phyloP scores from a whole-genome alignment of 2,329 filamentous ascomycete genomes.

The Drechslerella coelobrocha region DNA sequence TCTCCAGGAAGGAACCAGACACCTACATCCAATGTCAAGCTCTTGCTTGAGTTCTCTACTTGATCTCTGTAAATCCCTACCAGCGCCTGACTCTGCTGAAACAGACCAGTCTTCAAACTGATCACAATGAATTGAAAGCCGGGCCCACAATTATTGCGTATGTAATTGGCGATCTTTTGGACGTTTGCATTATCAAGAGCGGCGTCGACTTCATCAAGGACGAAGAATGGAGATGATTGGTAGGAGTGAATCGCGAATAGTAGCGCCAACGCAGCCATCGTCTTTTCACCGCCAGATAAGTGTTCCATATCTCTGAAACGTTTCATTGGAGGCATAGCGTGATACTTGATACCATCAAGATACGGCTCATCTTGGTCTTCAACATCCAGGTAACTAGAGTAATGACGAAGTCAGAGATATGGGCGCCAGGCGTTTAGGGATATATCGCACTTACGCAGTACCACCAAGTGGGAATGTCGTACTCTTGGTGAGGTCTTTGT shows the following conservation, averaged over 20 bases:
- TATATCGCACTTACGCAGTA: conserved; percentile 62
- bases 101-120: conserved; percentile 90
- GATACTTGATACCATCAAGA: conserved; percentile 93
- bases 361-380: conserved; percentile 97
- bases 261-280: conserved; percentile 94
- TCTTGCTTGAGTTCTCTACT: conserved; percentile 86
- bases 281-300: conserved; percentile 95
- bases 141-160: conserved; percentile 88
- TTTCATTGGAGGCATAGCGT: conserved; percentile 97
- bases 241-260: conserved; percentile 97
- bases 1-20: background rate
- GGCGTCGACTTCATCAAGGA: conserved; percentile 96
- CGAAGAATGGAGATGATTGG: conserved; percentile 95
- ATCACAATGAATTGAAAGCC: conserved; percentile 99
- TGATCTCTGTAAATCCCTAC: conserved; percentile 97
- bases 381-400: conserved; percentile 78
- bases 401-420: conserved; percentile 11
- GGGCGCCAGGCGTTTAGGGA: background rate
- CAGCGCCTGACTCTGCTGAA: conserved; percentile 93
- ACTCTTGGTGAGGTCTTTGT: conserved; percentile 91
- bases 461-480: conserved; percentile 93
- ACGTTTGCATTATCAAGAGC: conserved; percentile 98
- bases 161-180: conserved; percentile 93
- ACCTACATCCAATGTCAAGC: conserved; percentile 93
- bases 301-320: conserved; percentile 99